A percentile compares a stretch with the other conserved stretches of the same genome.
Evolutionary conservation across 2,329 filamentous ascomycete species (phyloP).

Genomic region (Capronia americana): DNA sequence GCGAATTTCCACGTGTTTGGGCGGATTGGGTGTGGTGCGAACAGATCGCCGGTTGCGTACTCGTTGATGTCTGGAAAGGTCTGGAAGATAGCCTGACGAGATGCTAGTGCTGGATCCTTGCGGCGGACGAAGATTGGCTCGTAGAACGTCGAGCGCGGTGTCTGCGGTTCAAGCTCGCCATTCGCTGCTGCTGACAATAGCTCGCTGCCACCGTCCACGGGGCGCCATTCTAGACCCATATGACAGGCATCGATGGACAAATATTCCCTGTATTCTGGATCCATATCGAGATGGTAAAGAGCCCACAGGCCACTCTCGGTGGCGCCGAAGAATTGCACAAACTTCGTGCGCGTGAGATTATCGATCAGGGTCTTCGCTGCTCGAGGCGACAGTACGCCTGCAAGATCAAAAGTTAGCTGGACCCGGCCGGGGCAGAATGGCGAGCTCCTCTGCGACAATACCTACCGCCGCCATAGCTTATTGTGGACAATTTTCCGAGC

Average conservation of each 20-base stretch:
- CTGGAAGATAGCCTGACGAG: conserved; percentile 12
- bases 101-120: neutral
- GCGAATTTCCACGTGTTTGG: conserved; percentile 17
- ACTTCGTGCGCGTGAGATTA: neutral
- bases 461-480: conserved; percentile 16
- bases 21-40: conserved; percentile 11
- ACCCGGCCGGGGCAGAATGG: neutral
- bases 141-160: neutral
- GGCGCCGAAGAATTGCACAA: conserved; percentile 17
- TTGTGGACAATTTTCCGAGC: conserved; percentile 2
- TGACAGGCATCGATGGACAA: conserved; percentile 16
- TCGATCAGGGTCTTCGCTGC: neutral
- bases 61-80: conserved; percentile 7
- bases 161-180: neutral
- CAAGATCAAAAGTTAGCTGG: neutral
- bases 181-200: neutral
- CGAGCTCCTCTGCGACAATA: neutral
- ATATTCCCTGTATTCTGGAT: conserved; percentile 1
- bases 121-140: conserved; percentile 14
- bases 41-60: conserved; percentile 16
- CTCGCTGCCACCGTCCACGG: neutral
- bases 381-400: conserved; percentile 17
- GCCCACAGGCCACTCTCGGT: conserved; percentile 10
- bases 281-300: conserved; percentile 4
- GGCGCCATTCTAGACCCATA: conserved; percentile 16